Evolutionary conservation across 345 rosid species (phyloP), one percentile per base, ranked within the genome.

Genomic region (Lepidium aucheri): DNA sequence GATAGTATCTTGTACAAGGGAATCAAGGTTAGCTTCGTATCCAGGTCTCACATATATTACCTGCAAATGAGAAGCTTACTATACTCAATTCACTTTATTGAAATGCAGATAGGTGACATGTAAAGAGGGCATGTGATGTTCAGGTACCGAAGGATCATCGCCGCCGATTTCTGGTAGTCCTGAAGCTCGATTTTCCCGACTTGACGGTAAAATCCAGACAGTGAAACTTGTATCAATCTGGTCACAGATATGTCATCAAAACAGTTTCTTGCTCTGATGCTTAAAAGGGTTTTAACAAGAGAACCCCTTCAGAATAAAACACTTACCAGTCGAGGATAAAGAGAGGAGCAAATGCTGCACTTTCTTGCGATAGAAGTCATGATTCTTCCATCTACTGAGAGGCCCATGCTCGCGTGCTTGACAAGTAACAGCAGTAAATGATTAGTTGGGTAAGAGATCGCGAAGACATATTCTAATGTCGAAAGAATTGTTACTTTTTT

Each of bases 391-490:
- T 86, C 89, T 46, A 92, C 82, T 0, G 96, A 89, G 43, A 89
- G 80, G 0, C 98, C 98, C 56, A 92, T 89, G 81, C 96, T 80
- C 9, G 96, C 98, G 75, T 92, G 98, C 96, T 91, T 77, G 2
- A 36, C 4, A 26, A 60, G 63, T 36, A 38, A 63, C 0, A 15
- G 6, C 34, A 33, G 11, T 53, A 35, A 28, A 40, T 20, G 36
- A 75, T n/a, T 18, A 12, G 8, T 51, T 32, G 2, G 2, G 4
- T 42, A 26, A 59, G 8, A 68, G 51, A 39, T 8, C 17, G 30
- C 17, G 14, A 6, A 24, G 3, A 1, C 24, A 15, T 2, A 10
- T 53, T 33, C 26, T 46, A 6, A 35, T 22, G 9, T 49, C 12
- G 6, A 63, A 35, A 22, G 7, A 15, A 36, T n/a, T n/a, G n/a